A percentile compares a stretch with the other conserved stretches of the same genome.
Conservation (phyloP, 805 yeast species). For the Diddensiella transvaalensis region DNA sequence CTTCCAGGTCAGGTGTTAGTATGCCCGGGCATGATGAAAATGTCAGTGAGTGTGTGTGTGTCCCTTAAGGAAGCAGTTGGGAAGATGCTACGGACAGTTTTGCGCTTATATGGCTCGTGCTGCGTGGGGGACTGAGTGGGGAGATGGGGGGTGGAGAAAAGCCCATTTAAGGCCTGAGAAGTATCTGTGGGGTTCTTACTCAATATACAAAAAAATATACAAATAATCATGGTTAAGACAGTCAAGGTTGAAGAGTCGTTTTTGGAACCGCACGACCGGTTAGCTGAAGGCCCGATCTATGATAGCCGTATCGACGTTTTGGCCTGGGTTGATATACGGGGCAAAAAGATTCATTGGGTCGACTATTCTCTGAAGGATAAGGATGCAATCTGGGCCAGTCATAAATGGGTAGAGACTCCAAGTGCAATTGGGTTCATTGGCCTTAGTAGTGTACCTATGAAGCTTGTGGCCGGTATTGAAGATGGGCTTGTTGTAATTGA, state of each 20-base stretch:
- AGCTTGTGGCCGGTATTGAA: slow-evolving; percentile 58
- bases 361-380: slow-evolving; percentile 21
- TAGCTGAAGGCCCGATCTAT: slow-evolving; percentile 35
- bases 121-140: neutral
- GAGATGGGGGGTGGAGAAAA: neutral
- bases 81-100: no score
- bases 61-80: no score
- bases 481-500: slow-evolving; percentile 59
- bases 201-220: no score
- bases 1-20: no score
- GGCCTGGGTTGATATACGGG: slow-evolving; percentile 33
- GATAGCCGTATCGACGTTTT: slow-evolving; percentile 28
- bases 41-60: no score
- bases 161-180: no score
- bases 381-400: slow-evolving; percentile 28
- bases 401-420: slow-evolving; percentile 38
- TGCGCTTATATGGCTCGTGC: neutral
- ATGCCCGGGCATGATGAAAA: no score
- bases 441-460: slow-evolving; percentile 51
- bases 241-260: slow-evolving; percentile 4
- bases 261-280: slow-evolving; percentile 17
- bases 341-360: slow-evolving; percentile 24
- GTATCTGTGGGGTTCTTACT: no score
- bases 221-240: slow-evolving; percentile 3
- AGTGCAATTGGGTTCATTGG: slow-evolving; percentile 69